Evolutionary conservation across 179 eudicot genomes (phyloP), one percentile per base, ranked within the genome.

Genomic region (Patellifolia procumbens): DNA sequence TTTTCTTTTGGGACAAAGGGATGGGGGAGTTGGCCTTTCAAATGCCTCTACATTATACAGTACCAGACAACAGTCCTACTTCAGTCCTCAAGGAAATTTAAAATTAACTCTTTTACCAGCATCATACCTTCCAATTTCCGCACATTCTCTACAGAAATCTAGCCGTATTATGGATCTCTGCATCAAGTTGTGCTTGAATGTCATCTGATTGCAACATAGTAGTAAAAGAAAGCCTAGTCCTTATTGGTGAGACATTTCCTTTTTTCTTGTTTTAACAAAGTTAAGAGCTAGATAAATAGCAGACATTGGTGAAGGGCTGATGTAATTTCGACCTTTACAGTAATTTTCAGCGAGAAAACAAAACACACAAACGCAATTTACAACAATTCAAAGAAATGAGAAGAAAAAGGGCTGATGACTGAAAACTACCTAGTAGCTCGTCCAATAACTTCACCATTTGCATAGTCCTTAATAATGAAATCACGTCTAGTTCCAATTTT

Each of bases 401-500:
- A 71, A 45, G 34, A 4, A 56, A 26, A 4, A 46, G 45, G 67
- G 16, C 35, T 46, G 65, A 51, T 58, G 60, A 28, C 56, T 46
- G 55, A 73, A 74, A 58, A 35, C 1, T 65, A 95, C 99, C 99
- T 95, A 8, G 97, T 95, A 78, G 97, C 97, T 86, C 99, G 85
- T 78, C 97, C 99, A 80, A 93, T 90, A 81, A 95, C 87, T 85
- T 95, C 95, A 76, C 88, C 91, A 84, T 77, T 91, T 59, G 92
- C 89, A 81, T 76, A 83, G 78, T 95, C 99, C 84, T 91, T 95
- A 35, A 95, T 78, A 79, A 92, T 86, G 89, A 94, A 95, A 83
- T 95, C 97, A 66, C 99, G 97, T 79, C 99, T 85, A 34, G 95
- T 95, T 59, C 97, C 93, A 73, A 91, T 95, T 84, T 90, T 87